A percentile compares a stretch with the other conserved stretches of the same genome.
Conservation (phyloP, 2,329 filamentous ascomycete species). For the Amauroascus verrucosus region DNA sequence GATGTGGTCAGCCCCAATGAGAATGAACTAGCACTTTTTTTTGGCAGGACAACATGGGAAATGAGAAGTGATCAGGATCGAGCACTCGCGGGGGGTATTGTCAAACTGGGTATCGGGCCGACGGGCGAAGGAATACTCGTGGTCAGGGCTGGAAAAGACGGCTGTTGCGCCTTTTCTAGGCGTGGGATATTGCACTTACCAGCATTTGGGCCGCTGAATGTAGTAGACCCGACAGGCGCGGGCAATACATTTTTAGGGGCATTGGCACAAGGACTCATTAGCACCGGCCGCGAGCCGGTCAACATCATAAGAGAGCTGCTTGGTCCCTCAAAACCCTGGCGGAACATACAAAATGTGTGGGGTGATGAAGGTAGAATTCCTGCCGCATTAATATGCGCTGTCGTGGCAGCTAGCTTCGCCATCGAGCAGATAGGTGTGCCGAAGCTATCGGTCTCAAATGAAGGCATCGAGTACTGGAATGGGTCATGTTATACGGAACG, state of each 20-base stretch:
- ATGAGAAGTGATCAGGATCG: conserved; percentile 22
- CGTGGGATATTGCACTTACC: conserved; percentile 56
- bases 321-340: conserved; percentile 47
- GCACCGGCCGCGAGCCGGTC: conserved; percentile 28
- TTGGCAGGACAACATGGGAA: conserved; percentile 46
- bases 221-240: conserved; percentile 88
- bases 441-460: conserved; percentile 22
- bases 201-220: conserved; percentile 55
- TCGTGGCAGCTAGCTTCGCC: conserved; percentile 76
- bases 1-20: conserved; percentile 71
- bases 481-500: conserved; percentile 36
- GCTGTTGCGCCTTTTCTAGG: conserved; percentile 41
- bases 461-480: conserved; percentile 37
- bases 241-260: conserved; percentile 79
- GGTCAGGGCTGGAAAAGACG: conserved; percentile 53
- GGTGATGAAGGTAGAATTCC: conserved; percentile 41
- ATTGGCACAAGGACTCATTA: conserved; percentile 46
- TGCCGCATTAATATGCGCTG: conserved; percentile 66
- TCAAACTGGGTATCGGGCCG: conserved; percentile 30
- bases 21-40: conserved; percentile 75
- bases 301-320: conserved; percentile 25
- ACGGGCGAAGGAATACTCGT: conserved; percentile 32
- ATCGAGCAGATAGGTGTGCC: conserved; percentile 93
- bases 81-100: conserved; percentile 28
- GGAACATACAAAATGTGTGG: conserved; percentile 34